Evolutionary conservation across 169 alveolate species (phyloP).

Genomic region (Amoebophrya sp.): DNA sequence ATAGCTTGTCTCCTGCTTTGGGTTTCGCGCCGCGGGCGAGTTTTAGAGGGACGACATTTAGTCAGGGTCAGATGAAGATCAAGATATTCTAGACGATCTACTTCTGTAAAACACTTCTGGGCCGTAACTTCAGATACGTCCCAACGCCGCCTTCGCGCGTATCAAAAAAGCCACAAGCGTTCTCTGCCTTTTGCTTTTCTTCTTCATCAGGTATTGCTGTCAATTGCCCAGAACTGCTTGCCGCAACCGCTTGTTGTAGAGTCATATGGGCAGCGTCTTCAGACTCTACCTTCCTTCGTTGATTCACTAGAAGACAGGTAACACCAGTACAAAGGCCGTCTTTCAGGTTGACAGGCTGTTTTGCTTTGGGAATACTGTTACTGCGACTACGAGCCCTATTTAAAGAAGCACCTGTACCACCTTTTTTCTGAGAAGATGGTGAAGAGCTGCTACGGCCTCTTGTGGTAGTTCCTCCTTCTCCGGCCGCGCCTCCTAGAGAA

Average conservation of each 20-base stretch:
- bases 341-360: neutral
- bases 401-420: too few species aligned
- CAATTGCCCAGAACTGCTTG: neutral
- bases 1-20: neutral
- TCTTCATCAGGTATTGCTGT: neutral
- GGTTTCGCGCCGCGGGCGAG: neutral
- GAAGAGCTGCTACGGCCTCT: too few species aligned
- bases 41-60: too few species aligned
- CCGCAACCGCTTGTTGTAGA: neutral
- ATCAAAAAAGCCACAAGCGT: neutral
- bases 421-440: too few species aligned
- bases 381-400: too few species aligned
- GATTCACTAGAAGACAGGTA: neutral
- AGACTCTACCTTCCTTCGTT: neutral
- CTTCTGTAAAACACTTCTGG: too few species aligned
- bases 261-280: constrained; percentile 2
- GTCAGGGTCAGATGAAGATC: too few species aligned
- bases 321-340: neutral
- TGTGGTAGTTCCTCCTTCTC: too few species aligned
- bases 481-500: too few species aligned
- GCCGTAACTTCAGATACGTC: too few species aligned
- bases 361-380: too few species aligned
- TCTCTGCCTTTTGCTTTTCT: neutral
- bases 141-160: neutral
- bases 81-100: too few species aligned